These are phyloP conservation scores for Brettanomyces sp. DNA, from an alignment of 805 yeast species.

Conservation along the genomic window DNA sequence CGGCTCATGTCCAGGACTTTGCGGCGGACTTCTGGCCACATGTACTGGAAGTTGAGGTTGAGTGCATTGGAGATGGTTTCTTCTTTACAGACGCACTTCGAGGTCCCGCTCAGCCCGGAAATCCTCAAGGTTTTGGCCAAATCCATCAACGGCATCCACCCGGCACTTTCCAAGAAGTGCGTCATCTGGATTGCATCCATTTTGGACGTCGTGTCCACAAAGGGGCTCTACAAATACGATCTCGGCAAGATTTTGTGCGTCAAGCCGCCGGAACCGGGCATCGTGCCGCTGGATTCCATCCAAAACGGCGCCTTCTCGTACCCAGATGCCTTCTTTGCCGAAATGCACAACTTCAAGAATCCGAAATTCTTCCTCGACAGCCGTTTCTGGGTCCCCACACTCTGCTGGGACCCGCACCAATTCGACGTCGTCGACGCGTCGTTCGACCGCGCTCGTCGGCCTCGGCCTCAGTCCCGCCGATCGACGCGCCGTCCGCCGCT, in stretches of 20 bases:
- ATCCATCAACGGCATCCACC: slow-evolving; percentile 54
- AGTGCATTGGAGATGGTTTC: slow-evolving; percentile 42
- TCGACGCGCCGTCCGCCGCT: slow-evolving; percentile 25
- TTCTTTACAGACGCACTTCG: slow-evolving; percentile 44
- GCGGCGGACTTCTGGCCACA: slow-evolving; percentile 12
- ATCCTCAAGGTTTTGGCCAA: slow-evolving; percentile 35
- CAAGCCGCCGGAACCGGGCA: slow-evolving; percentile 20
- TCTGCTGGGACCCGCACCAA: slow-evolving; percentile 57
- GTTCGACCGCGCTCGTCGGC: too few species aligned
- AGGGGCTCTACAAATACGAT: slow-evolving; percentile 28
- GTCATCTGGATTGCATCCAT: slow-evolving; percentile 51
- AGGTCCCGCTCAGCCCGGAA: slow-evolving; percentile 32
- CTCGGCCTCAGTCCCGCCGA: slow-evolving; percentile 24
- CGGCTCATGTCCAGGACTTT: slow-evolving; percentile 32
- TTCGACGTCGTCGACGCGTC: slow-evolving; percentile 1
- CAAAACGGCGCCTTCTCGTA: slow-evolving; percentile 11
- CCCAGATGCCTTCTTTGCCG: slow-evolving; percentile 34
- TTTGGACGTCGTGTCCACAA: slow-evolving; percentile 22
- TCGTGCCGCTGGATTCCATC: slow-evolving; percentile 6
- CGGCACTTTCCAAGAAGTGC: slow-evolving; percentile 51
- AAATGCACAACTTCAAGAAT: slow-evolving; percentile 36
- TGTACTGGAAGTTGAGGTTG: slow-evolving; percentile 50
- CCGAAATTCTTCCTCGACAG: slow-evolving; percentile 53
- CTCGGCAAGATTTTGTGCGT: slow-evolving; percentile 28
- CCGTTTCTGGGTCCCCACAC: slow-evolving; percentile 52